These are phyloP conservation scores for Mycena vitilis DNA, from an alignment of 768 basidiomycete species.

Conservation along the genomic window DNA sequence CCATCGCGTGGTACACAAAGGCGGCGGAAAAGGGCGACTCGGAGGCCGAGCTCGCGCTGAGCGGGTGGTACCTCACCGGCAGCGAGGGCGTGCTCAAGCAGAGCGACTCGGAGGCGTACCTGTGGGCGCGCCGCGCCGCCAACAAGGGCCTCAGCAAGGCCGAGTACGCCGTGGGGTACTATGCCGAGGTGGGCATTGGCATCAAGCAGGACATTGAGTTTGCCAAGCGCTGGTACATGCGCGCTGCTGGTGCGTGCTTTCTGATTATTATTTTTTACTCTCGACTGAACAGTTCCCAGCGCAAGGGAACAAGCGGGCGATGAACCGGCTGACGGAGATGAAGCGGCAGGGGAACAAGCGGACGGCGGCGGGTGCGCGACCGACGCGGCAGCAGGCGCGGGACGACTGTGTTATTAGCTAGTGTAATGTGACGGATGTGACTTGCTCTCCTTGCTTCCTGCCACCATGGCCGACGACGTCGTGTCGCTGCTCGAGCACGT, in stretches of 20 bases:
- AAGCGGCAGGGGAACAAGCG: constrained; percentile 89
- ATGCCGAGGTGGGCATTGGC: constrained; percentile 97
- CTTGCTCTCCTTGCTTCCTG: not conserved
- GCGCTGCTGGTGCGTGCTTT: constrained; percentile 86
- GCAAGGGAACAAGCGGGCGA: constrained; percentile 98
- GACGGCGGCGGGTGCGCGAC: constrained; percentile 74
- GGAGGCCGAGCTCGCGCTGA: constrained; percentile 94
- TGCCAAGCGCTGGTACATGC: constrained; percentile 99
- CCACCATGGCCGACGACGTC: constrained; percentile 37
- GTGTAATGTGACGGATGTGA: not conserved
- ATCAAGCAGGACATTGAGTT: constrained; percentile 96
- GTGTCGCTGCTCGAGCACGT: constrained; percentile 68
- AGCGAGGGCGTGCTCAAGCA: constrained; percentile 97
- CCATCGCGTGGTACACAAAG: constrained; percentile 98
- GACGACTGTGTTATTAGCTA: constrained; percentile 85
- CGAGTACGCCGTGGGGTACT: constrained; percentile 99
- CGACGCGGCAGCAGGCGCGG: constrained; percentile 93
- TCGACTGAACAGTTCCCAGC: constrained; percentile 59
- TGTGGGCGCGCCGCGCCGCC: constrained; percentile 96
- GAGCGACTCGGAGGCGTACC: constrained; percentile 97
- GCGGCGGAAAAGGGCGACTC: constrained; percentile 97
- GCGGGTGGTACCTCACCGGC: constrained; percentile 98
- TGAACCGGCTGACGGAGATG: constrained; percentile 95
- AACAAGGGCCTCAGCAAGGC: constrained; percentile 98
- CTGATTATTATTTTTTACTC: constrained; percentile 10